These are phyloP conservation scores for Malus sylvestris DNA, from an alignment of 306 rosid species.

Conservation along the genomic window DNA sequence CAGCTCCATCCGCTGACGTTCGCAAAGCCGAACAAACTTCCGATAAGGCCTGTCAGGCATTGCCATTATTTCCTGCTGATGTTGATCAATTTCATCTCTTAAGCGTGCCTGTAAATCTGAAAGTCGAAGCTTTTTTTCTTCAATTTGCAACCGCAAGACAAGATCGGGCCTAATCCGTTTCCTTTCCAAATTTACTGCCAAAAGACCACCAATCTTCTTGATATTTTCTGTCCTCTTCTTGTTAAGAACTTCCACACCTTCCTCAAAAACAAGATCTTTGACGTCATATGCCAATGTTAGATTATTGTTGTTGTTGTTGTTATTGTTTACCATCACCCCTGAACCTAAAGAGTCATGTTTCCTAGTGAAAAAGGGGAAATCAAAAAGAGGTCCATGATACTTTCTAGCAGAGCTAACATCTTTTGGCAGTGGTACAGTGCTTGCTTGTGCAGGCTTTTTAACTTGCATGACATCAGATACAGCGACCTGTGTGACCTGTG, in stretches of 20 bases:
- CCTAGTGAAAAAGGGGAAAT: conserved; percentile 94
- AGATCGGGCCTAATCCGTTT: conserved; percentile 96
- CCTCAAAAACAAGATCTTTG: conserved; percentile 87
- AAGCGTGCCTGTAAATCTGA: conserved; percentile 80
- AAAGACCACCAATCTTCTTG: conserved; percentile 80
- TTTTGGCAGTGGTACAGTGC: conserved; percentile 51
- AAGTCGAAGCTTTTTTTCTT: conserved; percentile 90
- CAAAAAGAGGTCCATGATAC: conserved; percentile 96
- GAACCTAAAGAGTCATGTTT: conserved; percentile 88
- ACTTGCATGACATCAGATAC: conserved; percentile 55
- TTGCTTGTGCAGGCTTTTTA: conserved; percentile 53
- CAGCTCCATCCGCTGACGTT: conserved; percentile 93
- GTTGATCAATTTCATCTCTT: conserved; percentile 94
- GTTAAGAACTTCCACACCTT: conserved; percentile 70
- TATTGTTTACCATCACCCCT: conserved; percentile 56
- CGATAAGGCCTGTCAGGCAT: conserved; percentile 97
- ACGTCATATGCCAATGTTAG: conserved; percentile 79
- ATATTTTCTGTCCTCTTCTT: conserved; percentile 71
- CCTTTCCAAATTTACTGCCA: conserved; percentile 85
- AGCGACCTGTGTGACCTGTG: conserved; percentile 51
- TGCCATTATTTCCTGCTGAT: conserved; percentile 97
- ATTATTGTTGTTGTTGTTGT: conserved; percentile 56
- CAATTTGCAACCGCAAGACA: conserved; percentile 82
- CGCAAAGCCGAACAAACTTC: conserved; percentile 86
- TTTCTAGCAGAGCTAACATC: conserved; percentile 60